phyloP scores from a whole-genome alignment of 805 yeast genomes.

The Wickerhamiella brachini region DNA sequence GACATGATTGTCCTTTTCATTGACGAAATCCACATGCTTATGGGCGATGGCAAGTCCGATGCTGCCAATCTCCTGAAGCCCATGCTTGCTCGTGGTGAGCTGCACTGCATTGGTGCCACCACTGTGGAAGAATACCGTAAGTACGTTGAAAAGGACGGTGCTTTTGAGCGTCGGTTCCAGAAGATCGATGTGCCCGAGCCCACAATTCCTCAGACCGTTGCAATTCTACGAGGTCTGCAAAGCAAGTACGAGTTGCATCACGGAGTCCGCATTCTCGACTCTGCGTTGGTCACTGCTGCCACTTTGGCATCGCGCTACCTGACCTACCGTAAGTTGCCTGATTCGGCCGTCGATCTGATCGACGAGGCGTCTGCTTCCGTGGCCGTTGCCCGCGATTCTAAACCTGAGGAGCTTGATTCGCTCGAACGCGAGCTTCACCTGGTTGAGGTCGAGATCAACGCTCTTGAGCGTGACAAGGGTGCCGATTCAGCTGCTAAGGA shows the following conservation, averaged over 20 bases:
- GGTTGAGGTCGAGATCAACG: conserved; percentile 89
- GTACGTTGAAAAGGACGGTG: conserved; percentile 91
- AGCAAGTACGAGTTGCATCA: conserved; percentile 93
- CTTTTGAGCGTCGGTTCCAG: conserved; percentile 97
- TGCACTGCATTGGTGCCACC: conserved; percentile 98
- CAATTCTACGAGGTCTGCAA: conserved; percentile 91
- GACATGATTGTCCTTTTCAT: conserved; percentile 80
- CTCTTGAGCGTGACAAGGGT: conserved; percentile 88
- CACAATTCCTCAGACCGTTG: conserved; percentile 81
- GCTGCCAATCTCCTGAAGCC: conserved; percentile 96
- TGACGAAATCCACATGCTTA: conserved; percentile 97
- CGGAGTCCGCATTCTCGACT: conserved; percentile 90
- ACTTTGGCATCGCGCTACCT: conserved; percentile 87
- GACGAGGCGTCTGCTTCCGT: conserved; percentile 96
- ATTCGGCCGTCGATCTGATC: conserved; percentile 89
- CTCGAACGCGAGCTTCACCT: conserved; percentile 86
- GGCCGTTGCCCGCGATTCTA: conserved; percentile 95
- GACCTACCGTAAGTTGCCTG: conserved; percentile 92
- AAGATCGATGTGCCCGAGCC: conserved; percentile 94
- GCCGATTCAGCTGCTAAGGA: conserved; percentile 71
- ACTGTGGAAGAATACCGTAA: conserved; percentile 90
- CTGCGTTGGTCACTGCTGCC: conserved; percentile 88
- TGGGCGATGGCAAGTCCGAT: conserved; percentile 98
- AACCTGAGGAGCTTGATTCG: conserved; percentile 90
- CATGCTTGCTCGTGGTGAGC: conserved; percentile 88